A percentile compares a stretch with the other conserved stretches of the same genome.
Evolutionary conservation across 2,329 filamentous ascomycete species (phyloP).

Genomic region (Cyphellophora attinorum): DNA sequence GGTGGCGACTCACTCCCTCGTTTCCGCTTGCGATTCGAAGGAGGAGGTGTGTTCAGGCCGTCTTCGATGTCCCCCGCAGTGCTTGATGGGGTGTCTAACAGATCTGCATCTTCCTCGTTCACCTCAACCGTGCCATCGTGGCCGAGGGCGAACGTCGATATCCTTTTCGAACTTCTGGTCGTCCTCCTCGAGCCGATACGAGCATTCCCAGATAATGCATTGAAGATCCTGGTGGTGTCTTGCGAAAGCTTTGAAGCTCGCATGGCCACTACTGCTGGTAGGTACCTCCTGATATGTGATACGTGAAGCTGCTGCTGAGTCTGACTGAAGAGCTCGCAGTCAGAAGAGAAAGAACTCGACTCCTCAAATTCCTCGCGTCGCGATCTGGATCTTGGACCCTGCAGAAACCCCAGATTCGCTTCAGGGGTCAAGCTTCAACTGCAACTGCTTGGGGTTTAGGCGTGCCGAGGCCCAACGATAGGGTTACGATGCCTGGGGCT

Average conservation of each 20-base stretch:
- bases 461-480: no score
- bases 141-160: slow-evolving; percentile 38
- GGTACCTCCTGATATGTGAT: no score
- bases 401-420: no score
- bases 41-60: slow-evolving; percentile 24
- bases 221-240: slow-evolving; percentile 49
- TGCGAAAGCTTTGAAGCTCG: slow-evolving; percentile 49
- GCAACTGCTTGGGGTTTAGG: no score
- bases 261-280: slow-evolving; percentile 35
- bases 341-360: no score
- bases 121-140: slow-evolving; percentile 12
- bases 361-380: no score
- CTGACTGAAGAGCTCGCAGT: no score
- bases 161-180: slow-evolving; percentile 30
- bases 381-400: no score
- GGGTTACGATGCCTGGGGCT: no score
- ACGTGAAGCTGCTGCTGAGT: no score
- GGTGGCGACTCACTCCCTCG: slow-evolving; percentile 25
- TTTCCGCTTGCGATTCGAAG: slow-evolving; percentile 38
- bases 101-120: slow-evolving; percentile 22
- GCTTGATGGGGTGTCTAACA: slow-evolving; percentile 24
- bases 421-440: no score
- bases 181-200: slow-evolving; percentile 32
- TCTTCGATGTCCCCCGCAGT: slow-evolving; percentile 50
- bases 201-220: slow-evolving; percentile 31